These are phyloP conservation scores for Mycena galericulata DNA, from an alignment of 768 basidiomycete species.

Conservation along the genomic window DNA sequence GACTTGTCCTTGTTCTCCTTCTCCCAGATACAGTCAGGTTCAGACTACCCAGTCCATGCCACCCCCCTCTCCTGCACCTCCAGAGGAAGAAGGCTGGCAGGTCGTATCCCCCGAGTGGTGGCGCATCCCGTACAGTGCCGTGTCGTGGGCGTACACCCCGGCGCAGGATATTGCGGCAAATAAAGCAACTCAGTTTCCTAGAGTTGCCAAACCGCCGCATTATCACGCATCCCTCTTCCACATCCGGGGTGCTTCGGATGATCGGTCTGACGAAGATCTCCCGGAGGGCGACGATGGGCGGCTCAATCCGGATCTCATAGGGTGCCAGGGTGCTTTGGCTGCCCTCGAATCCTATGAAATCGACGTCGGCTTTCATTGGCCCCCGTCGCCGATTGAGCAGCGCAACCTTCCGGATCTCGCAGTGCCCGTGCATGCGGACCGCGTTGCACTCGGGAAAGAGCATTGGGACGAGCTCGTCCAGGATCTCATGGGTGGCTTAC, in stretches of 20 bases:
- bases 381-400: slow-evolving; percentile 16
- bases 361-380: slow-evolving; percentile 55
- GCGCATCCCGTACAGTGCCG: slow-evolving; percentile 52
- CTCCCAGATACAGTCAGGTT: slow-evolving; percentile 28
- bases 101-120: slow-evolving; percentile 54
- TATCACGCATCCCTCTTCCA: slow-evolving; percentile 51
- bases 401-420: slow-evolving; percentile 27
- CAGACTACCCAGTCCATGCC: slow-evolving; percentile 25
- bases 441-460: slow-evolving; percentile 48
- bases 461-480: slow-evolving; percentile 57
- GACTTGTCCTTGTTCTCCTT: slow-evolving; percentile 16
- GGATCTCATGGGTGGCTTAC: slow-evolving; percentile 51
- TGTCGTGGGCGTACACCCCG: slow-evolving; percentile 54
- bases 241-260: slow-evolving; percentile 27
- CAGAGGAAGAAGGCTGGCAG: slow-evolving; percentile 55
- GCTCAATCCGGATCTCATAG: slow-evolving; percentile 56
- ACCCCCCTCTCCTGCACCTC: slow-evolving; percentile 14
- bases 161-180: slow-evolving; percentile 32
- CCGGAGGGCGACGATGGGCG: slow-evolving; percentile 38
- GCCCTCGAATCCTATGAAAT: slow-evolving; percentile 53
- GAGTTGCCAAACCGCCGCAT: slow-evolving; percentile 43
- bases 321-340: slow-evolving; percentile 53
- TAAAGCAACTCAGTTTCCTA: slow-evolving; percentile 21
- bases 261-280: slow-evolving; percentile 25
- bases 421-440: slow-evolving; percentile 47